These are phyloP conservation scores for Trifolium dubium DNA, from an alignment of 306 rosid genomes.

Conservation along the genomic window DNA sequence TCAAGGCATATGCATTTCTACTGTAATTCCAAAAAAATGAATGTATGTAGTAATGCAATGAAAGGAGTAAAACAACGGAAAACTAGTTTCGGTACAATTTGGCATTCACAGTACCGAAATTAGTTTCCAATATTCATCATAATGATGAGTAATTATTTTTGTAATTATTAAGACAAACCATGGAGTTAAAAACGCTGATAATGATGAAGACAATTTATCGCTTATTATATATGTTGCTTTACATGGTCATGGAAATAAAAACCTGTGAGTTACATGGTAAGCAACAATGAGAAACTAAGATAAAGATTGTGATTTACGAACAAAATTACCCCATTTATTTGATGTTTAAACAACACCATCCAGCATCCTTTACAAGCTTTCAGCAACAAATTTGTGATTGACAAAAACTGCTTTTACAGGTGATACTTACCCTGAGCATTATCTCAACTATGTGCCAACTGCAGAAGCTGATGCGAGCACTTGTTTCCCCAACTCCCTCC, in stretches of 20 bases:
- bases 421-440: conserved; percentile 50
- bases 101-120: conserved; percentile 16
- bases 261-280: conserved; percentile 1
- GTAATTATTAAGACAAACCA: conserved; percentile 16
- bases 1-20: conserved; percentile 19
- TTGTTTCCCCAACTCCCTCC: conserved; percentile 47
- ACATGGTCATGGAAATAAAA: conserved; percentile 21
- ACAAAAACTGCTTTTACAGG: conserved; percentile 59
- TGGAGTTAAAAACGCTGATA: conserved; percentile 8
- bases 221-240: not conserved
- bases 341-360: conserved; percentile 20
- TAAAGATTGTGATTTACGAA: conserved; percentile 21
- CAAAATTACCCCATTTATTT: conserved; percentile 20
- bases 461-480: conserved; percentile 47
- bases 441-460: conserved; percentile 49
- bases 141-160: conserved; percentile 2
- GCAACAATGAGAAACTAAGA: conserved; percentile 32
- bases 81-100: not conserved
- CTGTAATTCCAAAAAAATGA: not conserved
- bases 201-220: conserved; percentile 13
- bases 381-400: conserved; percentile 36
- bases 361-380: conserved; percentile 13
- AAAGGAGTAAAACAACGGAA: not conserved
- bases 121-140: conserved; percentile 5
- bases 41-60: conserved; percentile 12